Percentiles rank a stretch among this genome's conserved stretches.
Conservation (phyloP, 2,329 filamentous ascomycete genomes). For the Aspergillus fijiensis region DNA sequence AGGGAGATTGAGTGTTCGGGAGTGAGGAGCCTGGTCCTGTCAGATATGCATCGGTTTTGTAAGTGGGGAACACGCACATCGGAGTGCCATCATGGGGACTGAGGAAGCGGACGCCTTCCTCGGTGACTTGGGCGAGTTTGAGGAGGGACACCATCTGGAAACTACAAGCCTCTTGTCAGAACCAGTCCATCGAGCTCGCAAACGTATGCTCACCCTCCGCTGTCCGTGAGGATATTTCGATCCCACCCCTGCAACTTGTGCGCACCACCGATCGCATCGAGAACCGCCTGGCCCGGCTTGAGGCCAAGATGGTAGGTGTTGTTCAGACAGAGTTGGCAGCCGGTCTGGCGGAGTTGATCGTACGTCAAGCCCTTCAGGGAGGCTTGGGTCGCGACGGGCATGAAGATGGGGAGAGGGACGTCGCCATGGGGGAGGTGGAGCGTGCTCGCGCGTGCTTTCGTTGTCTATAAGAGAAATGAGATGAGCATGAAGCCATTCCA, state of each 20-base stretch:
- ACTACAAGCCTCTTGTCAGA: conserved; percentile 46
- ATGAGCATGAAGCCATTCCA: conserved; percentile 1
- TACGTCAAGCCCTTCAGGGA: conserved; percentile 93
- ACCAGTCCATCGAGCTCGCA: background rate
- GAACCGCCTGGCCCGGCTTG: conserved; percentile 86
- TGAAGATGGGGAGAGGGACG: conserved; percentile 90
- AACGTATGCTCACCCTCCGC: conserved; percentile 45
- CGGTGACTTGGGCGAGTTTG: conserved; percentile 88
- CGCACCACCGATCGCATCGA: conserved; percentile 85
- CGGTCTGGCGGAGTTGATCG: conserved; percentile 83
- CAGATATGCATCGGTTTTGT: background rate
- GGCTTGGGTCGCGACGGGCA: conserved; percentile 97
- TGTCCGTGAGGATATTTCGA: conserved; percentile 84
- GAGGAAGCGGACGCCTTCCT: conserved; percentile 93
- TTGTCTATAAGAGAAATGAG: conserved; percentile 62
- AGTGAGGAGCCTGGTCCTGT: conserved; percentile 67
- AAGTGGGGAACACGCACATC: conserved; percentile 56
- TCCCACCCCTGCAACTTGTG: conserved; percentile 95
- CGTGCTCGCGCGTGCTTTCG: conserved; percentile 85
- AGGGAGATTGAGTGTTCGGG: conserved; percentile 95
- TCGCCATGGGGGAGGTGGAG: conserved; percentile 88
- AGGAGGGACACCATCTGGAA: conserved; percentile 99
- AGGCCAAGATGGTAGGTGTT: conserved; percentile 97
- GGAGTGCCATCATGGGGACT: conserved; percentile 92
- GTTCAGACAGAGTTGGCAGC: conserved; percentile 89